Percentiles rank a stretch among this genome's conserved stretches.
Conservation (phyloP, 2,329 filamentous ascomycete genomes). For the Ambrosiella cleistominuta region DNA sequence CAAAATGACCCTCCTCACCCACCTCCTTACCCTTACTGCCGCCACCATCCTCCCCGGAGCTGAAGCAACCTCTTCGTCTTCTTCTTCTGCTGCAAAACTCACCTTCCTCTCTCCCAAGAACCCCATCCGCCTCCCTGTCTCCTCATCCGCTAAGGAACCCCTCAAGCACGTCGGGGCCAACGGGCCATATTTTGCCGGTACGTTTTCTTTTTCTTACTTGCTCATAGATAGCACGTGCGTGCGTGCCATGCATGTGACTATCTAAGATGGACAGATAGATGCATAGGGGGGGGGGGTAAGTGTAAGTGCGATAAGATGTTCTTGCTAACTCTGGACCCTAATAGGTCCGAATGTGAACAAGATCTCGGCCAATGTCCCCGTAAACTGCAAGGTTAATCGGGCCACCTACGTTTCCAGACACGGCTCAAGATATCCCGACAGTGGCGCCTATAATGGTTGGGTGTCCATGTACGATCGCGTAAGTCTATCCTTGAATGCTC, state of each 20-base stretch:
- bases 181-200: constrained; percentile 34
- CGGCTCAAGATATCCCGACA: constrained; percentile 45
- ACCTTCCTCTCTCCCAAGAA: constrained; percentile 9
- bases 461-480: constrained; percentile 27
- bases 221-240: too few species aligned
- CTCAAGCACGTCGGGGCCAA: constrained; percentile 34
- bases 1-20: too few species aligned
- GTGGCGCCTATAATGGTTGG: constrained; percentile 42
- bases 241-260: too few species aligned
- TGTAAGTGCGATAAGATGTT: not conserved
- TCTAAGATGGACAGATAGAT: too few species aligned
- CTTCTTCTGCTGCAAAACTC: not conserved
- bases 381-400: constrained; percentile 40
- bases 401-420: constrained; percentile 42
- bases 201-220: constrained; percentile 9
- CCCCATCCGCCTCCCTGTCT: constrained; percentile 5
- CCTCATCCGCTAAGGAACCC: constrained; percentile 18
- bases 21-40: too few species aligned
- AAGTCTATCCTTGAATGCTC: constrained; percentile 12
- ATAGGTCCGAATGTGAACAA: constrained; percentile 37
- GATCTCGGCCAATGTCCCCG: constrained; percentile 35
- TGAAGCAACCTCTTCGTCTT: constrained; percentile 1
- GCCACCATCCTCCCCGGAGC: constrained; percentile 3
- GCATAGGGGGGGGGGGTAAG: too few species aligned
- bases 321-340: not conserved